phyloP scores from a whole-genome alignment of 495 filamentous ascomycete genomes.

The Penicillium salamii region DNA sequence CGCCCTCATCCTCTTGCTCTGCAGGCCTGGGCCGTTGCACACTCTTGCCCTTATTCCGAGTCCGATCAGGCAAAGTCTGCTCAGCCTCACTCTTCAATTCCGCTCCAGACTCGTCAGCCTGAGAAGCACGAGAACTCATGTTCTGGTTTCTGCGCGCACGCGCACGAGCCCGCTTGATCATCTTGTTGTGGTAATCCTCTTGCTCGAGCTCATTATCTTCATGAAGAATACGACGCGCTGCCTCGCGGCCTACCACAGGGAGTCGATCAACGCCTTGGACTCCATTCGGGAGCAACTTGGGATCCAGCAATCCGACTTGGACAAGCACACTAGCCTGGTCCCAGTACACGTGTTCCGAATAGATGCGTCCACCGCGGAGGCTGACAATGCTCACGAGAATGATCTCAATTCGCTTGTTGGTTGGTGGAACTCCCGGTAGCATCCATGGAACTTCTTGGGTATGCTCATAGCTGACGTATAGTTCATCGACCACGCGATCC shows the following conservation, averaged over 20 bases:
- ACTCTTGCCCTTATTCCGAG: constrained; percentile 20
- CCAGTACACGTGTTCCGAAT: constrained; percentile 84
- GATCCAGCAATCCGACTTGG: constrained; percentile 74
- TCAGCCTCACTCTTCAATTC: constrained; percentile 27
- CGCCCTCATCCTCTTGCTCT: constrained; percentile 13
- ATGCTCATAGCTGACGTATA: constrained; percentile 65
- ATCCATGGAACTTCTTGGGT: constrained; percentile 74
- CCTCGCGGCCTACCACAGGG: constrained; percentile 67
- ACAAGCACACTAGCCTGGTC: constrained; percentile 79
- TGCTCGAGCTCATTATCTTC: constrained; percentile 47
- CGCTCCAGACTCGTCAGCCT: constrained; percentile 21
- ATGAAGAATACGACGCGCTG: constrained; percentile 63
- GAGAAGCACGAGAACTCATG: constrained; percentile 7
- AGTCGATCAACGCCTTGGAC: constrained; percentile 56
- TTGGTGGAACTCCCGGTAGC: constrained; percentile 72
- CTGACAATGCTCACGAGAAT: constrained; percentile 74
- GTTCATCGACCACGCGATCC: constrained; percentile 61
- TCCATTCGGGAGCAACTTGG: constrained; percentile 47
- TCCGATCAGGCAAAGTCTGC: constrained; percentile 8
- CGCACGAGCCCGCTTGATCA: constrained; percentile 34
- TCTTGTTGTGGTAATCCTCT: constrained; percentile 39
- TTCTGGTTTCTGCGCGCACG: constrained; percentile 14
- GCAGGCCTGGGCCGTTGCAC: constrained; percentile 14
- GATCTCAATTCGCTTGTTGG: constrained; percentile 62
- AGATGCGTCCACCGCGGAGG: constrained; percentile 69